Evolutionary conservation across 345 rosid genomes (phyloP).

Genomic region (Jatropha curcas): DNA sequence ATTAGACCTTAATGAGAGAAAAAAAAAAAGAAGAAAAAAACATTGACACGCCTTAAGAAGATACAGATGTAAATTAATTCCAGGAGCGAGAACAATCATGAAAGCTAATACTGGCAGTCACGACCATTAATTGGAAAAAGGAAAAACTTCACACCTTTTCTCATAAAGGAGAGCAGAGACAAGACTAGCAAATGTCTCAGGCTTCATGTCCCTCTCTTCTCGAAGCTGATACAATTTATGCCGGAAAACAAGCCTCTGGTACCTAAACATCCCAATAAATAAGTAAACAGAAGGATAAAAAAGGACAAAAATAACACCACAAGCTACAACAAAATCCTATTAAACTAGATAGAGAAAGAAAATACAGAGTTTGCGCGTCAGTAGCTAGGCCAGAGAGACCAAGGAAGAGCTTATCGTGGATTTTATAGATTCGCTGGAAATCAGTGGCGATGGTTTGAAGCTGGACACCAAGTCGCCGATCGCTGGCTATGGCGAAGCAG

Average conservation of each 20-base stretch:
- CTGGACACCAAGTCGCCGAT: slow-evolving; percentile 89
- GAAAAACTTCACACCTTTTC: slow-evolving; percentile 61
- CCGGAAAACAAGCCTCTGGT: slow-evolving; percentile 87
- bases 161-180: slow-evolving; percentile 94
- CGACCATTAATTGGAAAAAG: not conserved
- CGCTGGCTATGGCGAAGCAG: slow-evolving; percentile 98
- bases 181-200: slow-evolving; percentile 95
- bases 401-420: slow-evolving; percentile 82
- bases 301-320: not conserved
- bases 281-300: not conserved
- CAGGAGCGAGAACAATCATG: not conserved
- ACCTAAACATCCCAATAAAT: slow-evolving; percentile 50
- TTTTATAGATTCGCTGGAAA: slow-evolving; percentile 75
- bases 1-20: not conserved
- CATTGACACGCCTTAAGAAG: not conserved
- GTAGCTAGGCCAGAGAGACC: slow-evolving; percentile 97
- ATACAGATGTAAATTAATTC: not conserved
- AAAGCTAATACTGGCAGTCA: not conserved
- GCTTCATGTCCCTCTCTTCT: slow-evolving; percentile 98
- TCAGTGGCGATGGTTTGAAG: slow-evolving; percentile 96
- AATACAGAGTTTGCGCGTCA: slow-evolving; percentile 88
- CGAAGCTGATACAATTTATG: slow-evolving; percentile 87
- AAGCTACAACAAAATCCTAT: not conserved
- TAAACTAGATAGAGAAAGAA: not conserved
- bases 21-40: too few relatives aligned